phyloP scores from a whole-genome alignment of 495 filamentous ascomycete genomes.

The Friedmanniomyces simplex region DNA sequence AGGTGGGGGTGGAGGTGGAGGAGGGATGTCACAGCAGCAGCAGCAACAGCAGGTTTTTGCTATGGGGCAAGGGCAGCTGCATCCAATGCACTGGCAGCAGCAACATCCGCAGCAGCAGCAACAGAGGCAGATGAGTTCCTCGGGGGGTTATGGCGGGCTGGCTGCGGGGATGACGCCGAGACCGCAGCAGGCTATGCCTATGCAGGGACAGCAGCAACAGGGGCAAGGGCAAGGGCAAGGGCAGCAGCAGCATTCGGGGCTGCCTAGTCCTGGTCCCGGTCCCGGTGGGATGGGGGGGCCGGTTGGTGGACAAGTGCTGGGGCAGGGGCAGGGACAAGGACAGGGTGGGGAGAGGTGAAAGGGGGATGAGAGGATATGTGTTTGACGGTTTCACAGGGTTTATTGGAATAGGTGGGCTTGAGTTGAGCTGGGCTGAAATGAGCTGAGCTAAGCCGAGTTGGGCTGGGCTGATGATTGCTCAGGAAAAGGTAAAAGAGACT shows the following conservation, averaged over 20 bases:
- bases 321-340: too few relatives aligned
- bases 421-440: too few relatives aligned
- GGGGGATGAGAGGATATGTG: background rate
- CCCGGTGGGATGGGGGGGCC: background rate
- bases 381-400: background rate
- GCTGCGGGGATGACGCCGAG: constrained; percentile 12
- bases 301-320: too few relatives aligned
- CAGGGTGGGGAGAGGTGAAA: background rate
- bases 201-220: background rate
- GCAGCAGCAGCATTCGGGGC: background rate
- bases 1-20: too few relatives aligned
- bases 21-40: background rate
- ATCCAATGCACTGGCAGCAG: constrained; percentile 48
- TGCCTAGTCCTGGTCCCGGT: background rate
- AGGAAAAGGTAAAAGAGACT: too few relatives aligned
- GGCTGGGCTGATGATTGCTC: too few relatives aligned
- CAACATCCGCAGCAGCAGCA: background rate
- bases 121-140: constrained; percentile 10
- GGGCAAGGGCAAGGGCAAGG: too few relatives aligned
- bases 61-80: constrained; percentile 44
- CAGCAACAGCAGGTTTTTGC: background rate
- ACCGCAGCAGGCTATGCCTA: constrained; percentile 7
- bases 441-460: too few relatives aligned
- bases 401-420: too few relatives aligned
- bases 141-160: background rate